Percentiles rank a stretch among this genome's conserved stretches.
phyloP scores from a whole-genome alignment of 176 grass and related monocot genomes.

The Pontederia paniculata region DNA sequence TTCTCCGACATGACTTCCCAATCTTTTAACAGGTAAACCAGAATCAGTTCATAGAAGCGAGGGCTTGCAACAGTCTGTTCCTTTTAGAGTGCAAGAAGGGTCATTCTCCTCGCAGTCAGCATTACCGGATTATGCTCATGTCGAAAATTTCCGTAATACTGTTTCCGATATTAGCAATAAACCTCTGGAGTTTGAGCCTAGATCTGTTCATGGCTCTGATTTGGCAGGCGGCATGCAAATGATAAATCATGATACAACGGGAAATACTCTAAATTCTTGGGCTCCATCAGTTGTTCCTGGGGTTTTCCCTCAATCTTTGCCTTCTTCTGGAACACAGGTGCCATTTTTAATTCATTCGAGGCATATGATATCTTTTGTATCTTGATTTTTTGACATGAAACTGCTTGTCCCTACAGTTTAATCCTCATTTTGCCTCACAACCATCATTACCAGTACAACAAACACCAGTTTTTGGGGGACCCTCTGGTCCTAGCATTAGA shows the following conservation, averaged over 20 bases:
- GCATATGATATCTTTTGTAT: not conserved
- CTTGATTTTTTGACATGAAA: conserved; percentile 6
- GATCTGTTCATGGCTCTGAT: conserved; percentile 33
- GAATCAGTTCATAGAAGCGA: too few relatives aligned
- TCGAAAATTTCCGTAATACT: not conserved
- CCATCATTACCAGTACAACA: conserved; percentile 16
- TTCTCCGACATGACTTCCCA: too few relatives aligned
- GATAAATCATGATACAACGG: conserved; percentile 38
- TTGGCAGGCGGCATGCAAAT: conserved; percentile 19
- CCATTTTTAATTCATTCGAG: not conserved
- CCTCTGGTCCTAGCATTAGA: conserved; percentile 38
- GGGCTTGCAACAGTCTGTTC: too few relatives aligned
- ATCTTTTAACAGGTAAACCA: too few relatives aligned
- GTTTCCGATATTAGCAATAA: conserved; percentile 22
- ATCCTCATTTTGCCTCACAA: conserved; percentile 32
- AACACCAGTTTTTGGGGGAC: conserved; percentile 40
- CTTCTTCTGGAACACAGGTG: conserved; percentile 50
- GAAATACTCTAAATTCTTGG: conserved; percentile 51
- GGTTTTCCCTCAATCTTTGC: conserved; percentile 36
- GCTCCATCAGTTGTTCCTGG: conserved; percentile 40
- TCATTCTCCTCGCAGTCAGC: too few relatives aligned
- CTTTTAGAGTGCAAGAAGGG: not conserved
- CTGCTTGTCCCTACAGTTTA: conserved; percentile 45
- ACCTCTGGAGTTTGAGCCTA: conserved; percentile 48
- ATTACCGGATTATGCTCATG: not conserved